Base-by-base conservation (phyloP, 75 land plant genomes). In the Selaginella tamariscina region DNA sequence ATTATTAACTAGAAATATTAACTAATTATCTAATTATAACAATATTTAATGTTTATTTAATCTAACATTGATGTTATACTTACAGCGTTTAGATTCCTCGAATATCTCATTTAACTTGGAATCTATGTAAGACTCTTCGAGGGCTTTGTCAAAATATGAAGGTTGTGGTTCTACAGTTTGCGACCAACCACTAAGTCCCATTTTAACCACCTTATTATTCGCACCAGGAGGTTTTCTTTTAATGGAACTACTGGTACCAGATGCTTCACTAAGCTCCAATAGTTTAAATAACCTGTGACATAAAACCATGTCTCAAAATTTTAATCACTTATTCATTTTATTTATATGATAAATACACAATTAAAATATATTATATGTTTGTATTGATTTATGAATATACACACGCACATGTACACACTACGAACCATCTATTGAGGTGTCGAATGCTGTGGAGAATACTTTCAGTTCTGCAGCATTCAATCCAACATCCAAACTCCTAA, bases 401-500 rank as follows among this genome's bases (percentile, higher is more conserved):
- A n/a, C n/a, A n/a, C n/a, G n/a, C n/a, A n/a, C n/a, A n/a, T n/a
- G n/a, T n/a, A n/a, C n/a, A n/a, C n/a, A n/a, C n/a, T n/a, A n/a
- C 62, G 8, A 5, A 59, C 62, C 62, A 59, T 59, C 62, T 23
- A 26, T 59, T 23, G 62, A 59, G 21, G n/a, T 27, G 26, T 59
- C 62, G 21, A 59, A 59, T 5, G 62, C 62, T 59, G 62, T 59
- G 9, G 62, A 59, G 26, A 59, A 26, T 23, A 59, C 62, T 59
- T 23, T 59, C 23, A 59, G 26, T 59, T 59, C 62, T 59, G 62
- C 62, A 23, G 62, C 5, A 59, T 59, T 59, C 8, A 59, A 21
- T 8, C 62, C 62, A n/a, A 59, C 26, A n/a, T 59, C 26, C 26
- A 59, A 59, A n/a, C 8, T n/a, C 23, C 26, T 59, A 26, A 59